These are phyloP conservation scores for Delitschia confertaspora DNA, from an alignment of 495 filamentous ascomycete genomes.

Conservation along the genomic window DNA sequence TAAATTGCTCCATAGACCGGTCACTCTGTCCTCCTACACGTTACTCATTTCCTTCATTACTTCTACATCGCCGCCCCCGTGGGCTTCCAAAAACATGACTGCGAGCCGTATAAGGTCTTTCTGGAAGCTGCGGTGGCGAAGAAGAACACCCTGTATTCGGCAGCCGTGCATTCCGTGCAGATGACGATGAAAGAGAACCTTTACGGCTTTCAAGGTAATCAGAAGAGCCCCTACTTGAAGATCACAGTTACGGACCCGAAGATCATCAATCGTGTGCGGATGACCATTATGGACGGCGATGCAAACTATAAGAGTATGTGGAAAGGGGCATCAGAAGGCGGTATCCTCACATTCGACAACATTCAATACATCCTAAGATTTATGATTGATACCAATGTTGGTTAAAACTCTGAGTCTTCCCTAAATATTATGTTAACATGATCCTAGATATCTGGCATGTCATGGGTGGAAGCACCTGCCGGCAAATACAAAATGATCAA, in stretches of 20 bases:
- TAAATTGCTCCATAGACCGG: constrained; percentile 44
- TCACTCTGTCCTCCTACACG: constrained; percentile 89
- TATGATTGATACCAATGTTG: constrained; percentile 87
- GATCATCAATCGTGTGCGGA: constrained; percentile 61
- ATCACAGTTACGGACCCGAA: constrained; percentile 86
- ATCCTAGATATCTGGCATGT: constrained; percentile 85
- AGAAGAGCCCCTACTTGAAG: constrained; percentile 85
- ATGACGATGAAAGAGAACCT: constrained; percentile 80
- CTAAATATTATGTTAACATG: not conserved
- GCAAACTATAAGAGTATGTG: constrained; percentile 89
- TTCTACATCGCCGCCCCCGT: constrained; percentile 87
- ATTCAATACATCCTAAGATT: constrained; percentile 93
- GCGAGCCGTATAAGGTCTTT: constrained; percentile 62
- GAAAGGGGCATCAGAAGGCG: constrained; percentile 56
- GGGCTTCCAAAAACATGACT: constrained; percentile 66
- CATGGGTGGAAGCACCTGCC: constrained; percentile 84
- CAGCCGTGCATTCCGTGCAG: constrained; percentile 61
- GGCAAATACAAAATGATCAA: constrained; percentile 60
- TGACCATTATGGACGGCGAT: constrained; percentile 58
- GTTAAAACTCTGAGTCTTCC: constrained; percentile 28
- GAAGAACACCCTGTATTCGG: constrained; percentile 49
- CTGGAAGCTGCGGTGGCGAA: constrained; percentile 53
- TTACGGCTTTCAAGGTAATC: constrained; percentile 85
- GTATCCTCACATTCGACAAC: constrained; percentile 80
- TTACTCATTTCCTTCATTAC: constrained; percentile 93